phyloP scores from a whole-genome alignment of 495 filamentous ascomycete genomes.

The Aspergillus homomorphus region DNA sequence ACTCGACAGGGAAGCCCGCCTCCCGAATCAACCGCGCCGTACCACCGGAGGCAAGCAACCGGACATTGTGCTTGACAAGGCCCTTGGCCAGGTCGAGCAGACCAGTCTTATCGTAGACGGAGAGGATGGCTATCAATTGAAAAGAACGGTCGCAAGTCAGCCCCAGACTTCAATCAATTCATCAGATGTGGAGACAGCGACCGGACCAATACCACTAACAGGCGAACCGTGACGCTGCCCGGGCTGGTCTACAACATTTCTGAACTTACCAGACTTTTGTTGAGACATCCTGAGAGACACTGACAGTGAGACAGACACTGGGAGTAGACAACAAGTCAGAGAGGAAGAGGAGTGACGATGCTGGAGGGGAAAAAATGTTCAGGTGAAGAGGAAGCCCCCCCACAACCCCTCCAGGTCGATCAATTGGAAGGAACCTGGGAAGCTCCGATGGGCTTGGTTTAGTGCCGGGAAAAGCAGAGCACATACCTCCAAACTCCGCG shows the following conservation, averaged over 20 bases:
- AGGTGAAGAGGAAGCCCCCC: conserved; percentile 16
- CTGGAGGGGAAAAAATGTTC: conserved; percentile 10
- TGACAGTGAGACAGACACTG: conserved; percentile 23
- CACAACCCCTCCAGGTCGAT: conserved; percentile 17
- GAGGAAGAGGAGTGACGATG: conserved; percentile 12
- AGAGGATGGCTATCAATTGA: conserved; percentile 72
- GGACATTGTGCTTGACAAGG: conserved; percentile 83
- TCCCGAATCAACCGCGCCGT: conserved; percentile 93
- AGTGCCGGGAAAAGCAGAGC: not conserved
- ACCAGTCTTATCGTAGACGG: conserved; percentile 98
- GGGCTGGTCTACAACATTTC: not conserved
- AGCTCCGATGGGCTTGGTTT: not conserved
- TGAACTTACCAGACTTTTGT: conserved; percentile 43
- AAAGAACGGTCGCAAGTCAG: conserved; percentile 8
- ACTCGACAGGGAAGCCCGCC: conserved; percentile 91
- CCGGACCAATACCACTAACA: conserved; percentile 17
- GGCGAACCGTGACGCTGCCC: conserved; percentile 18
- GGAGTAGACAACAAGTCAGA: conserved; percentile 10
- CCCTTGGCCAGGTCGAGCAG: conserved; percentile 95
- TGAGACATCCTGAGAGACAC: conserved; percentile 38
- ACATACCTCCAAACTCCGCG: not conserved
- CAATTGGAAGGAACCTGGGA: conserved; percentile 1
- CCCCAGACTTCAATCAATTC: conserved; percentile 4
- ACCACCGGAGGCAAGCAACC: conserved; percentile 89
- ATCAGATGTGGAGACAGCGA: conserved; percentile 18